Evolutionary conservation across 805 yeast species (phyloP).

Genomic region (Cyberlindnera suaveolens): DNA sequence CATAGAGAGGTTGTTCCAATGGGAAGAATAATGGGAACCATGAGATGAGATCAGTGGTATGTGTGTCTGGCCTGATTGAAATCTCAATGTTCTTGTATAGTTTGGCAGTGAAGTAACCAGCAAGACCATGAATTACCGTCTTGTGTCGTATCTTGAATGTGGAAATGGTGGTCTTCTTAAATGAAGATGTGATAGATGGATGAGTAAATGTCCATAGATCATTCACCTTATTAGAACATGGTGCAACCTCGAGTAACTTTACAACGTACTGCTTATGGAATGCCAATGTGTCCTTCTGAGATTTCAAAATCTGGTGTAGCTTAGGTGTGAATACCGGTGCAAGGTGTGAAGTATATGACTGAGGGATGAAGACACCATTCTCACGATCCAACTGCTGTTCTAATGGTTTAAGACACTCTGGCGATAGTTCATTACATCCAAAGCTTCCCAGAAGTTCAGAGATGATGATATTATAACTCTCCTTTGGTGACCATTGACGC

Average conservation of each 20-base stretch:
- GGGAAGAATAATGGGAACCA: conserved; percentile 74
- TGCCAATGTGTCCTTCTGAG: conserved; percentile 27
- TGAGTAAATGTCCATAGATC: conserved; percentile 60
- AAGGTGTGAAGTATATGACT: conserved; percentile 48
- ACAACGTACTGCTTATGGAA: conserved; percentile 43
- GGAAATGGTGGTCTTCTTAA: conserved; percentile 23
- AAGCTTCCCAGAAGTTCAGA: conserved; percentile 86
- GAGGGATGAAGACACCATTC: conserved; percentile 56
- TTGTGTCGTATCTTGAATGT: conserved; percentile 40
- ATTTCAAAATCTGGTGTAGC: conserved; percentile 32
- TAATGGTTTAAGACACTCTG: conserved; percentile 60
- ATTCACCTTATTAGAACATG: conserved; percentile 40
- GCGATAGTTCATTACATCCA: conserved; percentile 87
- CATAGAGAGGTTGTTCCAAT: conserved; percentile 42
- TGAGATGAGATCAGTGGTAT: conserved; percentile 42
- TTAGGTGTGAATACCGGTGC: conserved; percentile 65
- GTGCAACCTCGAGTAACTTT: conserved; percentile 34
- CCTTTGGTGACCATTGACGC: conserved; percentile 39
- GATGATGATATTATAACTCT: conserved; percentile 51
- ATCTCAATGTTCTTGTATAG: conserved; percentile 54
- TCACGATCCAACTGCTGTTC: conserved; percentile 33
- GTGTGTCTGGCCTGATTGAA: conserved; percentile 41
- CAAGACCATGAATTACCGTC: conserved; percentile 62
- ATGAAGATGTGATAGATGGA: conserved; percentile 48
- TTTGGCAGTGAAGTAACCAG: conserved; percentile 68